Percentiles rank a stretch among this genome's conserved stretches.
Conservation (phyloP, 805 yeast species). For the Brettanomyces custersianus region DNA sequence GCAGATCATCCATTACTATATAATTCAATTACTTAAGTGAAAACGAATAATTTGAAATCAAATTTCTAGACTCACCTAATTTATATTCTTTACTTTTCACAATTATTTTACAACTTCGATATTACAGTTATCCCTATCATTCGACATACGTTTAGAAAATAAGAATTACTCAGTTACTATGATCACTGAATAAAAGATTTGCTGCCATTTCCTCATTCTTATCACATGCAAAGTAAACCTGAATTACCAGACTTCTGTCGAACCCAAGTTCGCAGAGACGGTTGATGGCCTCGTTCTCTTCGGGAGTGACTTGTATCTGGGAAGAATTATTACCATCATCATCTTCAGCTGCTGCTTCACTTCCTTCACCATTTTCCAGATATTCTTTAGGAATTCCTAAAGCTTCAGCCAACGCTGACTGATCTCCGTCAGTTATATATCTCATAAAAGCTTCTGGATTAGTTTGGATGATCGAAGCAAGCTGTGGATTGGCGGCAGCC, state of each 20-base stretch:
- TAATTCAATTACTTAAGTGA: too few species aligned
- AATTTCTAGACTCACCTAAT: too few species aligned
- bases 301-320: conserved; percentile 59
- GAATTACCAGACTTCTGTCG: conserved; percentile 77
- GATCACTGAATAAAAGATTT: conserved; percentile 69
- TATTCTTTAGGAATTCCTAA: conserved; percentile 32
- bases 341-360: conserved; percentile 28
- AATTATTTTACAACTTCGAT: too few species aligned
- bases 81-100: too few species aligned
- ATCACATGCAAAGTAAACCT: conserved; percentile 96
- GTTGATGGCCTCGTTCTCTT: conserved; percentile 82
- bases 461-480: conserved; percentile 67
- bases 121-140: too few species aligned
- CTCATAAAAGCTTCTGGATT: conserved; percentile 88
- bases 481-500: conserved; percentile 74
- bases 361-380: conserved; percentile 27
- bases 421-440: conserved; percentile 56
- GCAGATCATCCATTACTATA: too few species aligned
- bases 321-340: conserved; percentile 29
- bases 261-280: conserved; percentile 91
- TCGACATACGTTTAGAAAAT: too few species aligned
- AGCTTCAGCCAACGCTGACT: conserved; percentile 39
- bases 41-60: too few species aligned
- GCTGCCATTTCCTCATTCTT: conserved; percentile 97
- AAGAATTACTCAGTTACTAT: too few species aligned